These are phyloP conservation scores for Backusella australiensis DNA, from an alignment of 192 early-diverging fungal genomes.

Conservation along the genomic window DNA sequence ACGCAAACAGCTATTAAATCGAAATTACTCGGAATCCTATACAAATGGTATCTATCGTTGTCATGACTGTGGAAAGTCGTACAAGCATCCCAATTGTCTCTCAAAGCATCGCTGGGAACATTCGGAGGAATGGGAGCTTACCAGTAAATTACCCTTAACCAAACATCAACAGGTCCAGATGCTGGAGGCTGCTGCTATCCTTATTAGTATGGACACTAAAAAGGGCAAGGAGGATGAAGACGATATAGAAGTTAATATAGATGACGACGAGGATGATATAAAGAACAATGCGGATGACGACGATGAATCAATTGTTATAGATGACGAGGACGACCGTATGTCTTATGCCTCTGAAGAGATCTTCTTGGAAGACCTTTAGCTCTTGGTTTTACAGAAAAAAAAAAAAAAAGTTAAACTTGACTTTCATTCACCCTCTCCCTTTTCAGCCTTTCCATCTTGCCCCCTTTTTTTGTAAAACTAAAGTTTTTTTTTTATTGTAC, in stretches of 20 bases:
- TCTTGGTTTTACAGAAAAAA: neutral
- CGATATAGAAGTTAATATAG: neutral
- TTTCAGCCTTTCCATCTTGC: neutral
- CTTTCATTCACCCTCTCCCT: neutral
- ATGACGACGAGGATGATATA: neutral
- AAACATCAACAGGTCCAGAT: slow-evolving; percentile 70
- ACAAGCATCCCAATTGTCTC: slow-evolving; percentile 66
- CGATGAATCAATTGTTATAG: slow-evolving; percentile 10
- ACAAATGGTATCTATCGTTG: slow-evolving; percentile 33
- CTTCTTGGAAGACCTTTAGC: slow-evolving; percentile 12
- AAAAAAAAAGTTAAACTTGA: neutral
- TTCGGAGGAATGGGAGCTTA: slow-evolving; percentile 60
- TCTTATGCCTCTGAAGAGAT: slow-evolving; percentile 2
- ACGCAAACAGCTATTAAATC: neutral
- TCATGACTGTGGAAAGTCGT: slow-evolving; percentile 58
- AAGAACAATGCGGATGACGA: neutral
- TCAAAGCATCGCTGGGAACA: slow-evolving; percentile 70
- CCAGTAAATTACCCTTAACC: slow-evolving; percentile 52
- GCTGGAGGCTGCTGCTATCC: slow-evolving; percentile 62
- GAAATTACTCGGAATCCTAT: slow-evolving; percentile 6
- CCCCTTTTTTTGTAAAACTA: neutral
- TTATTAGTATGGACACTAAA: slow-evolving; percentile 47
- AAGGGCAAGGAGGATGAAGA: neutral
- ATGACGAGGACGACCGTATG: slow-evolving; percentile 8
- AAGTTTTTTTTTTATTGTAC: neutral